These are phyloP conservation scores for Phyllosticta capitalensis DNA, from an alignment of 2,329 filamentous ascomycete genomes.

Conservation along the genomic window DNA sequence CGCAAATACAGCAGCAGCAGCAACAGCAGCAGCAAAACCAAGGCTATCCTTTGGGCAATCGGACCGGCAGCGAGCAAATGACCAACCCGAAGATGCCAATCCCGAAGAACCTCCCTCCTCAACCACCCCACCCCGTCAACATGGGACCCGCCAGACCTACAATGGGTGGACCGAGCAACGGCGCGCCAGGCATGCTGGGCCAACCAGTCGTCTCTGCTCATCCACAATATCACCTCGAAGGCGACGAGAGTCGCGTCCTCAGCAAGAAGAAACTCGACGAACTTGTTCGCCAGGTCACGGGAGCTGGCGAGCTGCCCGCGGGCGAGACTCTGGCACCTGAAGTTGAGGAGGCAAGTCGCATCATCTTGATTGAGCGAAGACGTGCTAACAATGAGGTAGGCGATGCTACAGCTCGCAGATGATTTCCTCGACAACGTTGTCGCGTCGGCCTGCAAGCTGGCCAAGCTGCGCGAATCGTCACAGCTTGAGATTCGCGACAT, in stretches of 20 bases:
- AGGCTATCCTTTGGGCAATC: slow-evolving; percentile 25
- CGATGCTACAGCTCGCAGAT: slow-evolving; percentile 75
- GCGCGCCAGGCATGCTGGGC: slow-evolving; percentile 71
- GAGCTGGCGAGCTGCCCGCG: slow-evolving; percentile 63
- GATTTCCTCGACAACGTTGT: slow-evolving; percentile 92
- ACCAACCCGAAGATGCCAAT: slow-evolving; percentile 65
- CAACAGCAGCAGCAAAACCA: slow-evolving; percentile 23
- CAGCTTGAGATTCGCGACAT: slow-evolving; percentile 71
- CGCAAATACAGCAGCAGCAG: slow-evolving; percentile 20
- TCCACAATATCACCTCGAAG: slow-evolving; percentile 77
- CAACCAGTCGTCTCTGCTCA: slow-evolving; percentile 78
- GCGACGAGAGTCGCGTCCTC: slow-evolving; percentile 85
- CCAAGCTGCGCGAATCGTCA: slow-evolving; percentile 85
- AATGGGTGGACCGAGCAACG: slow-evolving; percentile 65
- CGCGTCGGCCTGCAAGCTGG: slow-evolving; percentile 75
- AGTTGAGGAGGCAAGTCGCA: slow-evolving; percentile 72
- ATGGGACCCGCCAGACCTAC: slow-evolving; percentile 72
- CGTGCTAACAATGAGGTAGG: slow-evolving; percentile 15
- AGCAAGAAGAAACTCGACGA: slow-evolving; percentile 97
- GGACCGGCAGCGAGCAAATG: slow-evolving; percentile 25
- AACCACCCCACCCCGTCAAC: slow-evolving; percentile 62
- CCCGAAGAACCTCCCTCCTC: slow-evolving; percentile 66
- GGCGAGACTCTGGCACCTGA: slow-evolving; percentile 77
- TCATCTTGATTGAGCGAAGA: not conserved
- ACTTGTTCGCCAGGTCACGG: slow-evolving; percentile 85